phyloP scores from a whole-genome alignment of 768 basidiomycete genomes.

The Lentinula raphanica region DNA sequence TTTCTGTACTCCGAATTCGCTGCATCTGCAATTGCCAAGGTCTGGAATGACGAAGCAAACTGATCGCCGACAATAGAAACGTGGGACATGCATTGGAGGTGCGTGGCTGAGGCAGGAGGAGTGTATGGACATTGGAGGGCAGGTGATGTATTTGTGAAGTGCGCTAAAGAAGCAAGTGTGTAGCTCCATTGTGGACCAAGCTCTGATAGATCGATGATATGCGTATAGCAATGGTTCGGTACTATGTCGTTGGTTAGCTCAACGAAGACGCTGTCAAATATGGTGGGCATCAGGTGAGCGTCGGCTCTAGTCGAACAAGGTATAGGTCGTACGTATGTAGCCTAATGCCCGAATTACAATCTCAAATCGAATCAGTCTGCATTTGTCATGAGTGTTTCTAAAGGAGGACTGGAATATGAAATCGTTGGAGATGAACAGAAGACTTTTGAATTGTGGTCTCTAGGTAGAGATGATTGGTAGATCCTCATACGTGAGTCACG shows the following conservation, averaged over 20 bases:
- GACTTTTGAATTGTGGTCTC: neutral
- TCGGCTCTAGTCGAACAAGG: no score
- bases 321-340: neutral
- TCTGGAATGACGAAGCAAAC: constrained; percentile 31
- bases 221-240: constrained; percentile 25
- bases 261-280: constrained; percentile 33
- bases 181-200: no score
- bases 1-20: constrained; percentile 34
- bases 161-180: constrained; percentile 27
- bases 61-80: constrained; percentile 25
- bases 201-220: neutral
- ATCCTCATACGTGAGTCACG: no score
- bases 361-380: neutral
- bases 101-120: constrained; percentile 21
- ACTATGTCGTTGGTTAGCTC: constrained; percentile 35
- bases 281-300: constrained; percentile 31
- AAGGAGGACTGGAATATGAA: neutral
- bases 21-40: constrained; percentile 30
- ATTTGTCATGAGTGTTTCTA: neutral
- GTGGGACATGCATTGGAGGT: constrained; percentile 27
- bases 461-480: neutral
- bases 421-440: no score
- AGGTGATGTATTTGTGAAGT: constrained; percentile 29
- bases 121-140: constrained; percentile 23
- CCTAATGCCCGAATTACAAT: neutral